Conservation (phyloP, 2,329 filamentous ascomycete species). For the Exophiala aquamarina region DNA sequence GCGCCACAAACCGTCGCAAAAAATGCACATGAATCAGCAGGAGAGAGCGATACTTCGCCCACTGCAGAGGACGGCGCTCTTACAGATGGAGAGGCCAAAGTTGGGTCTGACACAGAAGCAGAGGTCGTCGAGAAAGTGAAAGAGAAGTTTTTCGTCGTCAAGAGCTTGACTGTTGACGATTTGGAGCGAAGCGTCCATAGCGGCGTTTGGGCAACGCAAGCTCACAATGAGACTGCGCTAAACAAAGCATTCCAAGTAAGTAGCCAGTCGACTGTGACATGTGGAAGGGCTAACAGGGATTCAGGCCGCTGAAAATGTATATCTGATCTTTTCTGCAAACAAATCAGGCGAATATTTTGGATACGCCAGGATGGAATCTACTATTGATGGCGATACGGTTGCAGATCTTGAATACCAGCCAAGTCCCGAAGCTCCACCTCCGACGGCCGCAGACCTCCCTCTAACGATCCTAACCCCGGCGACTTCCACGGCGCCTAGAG, state of each 20-base stretch:
- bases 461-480: constrained; percentile 78
- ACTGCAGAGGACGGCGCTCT: constrained; percentile 11
- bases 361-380: constrained; percentile 85
- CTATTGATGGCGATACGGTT: constrained; percentile 74
- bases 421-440: constrained; percentile 54
- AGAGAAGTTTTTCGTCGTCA: constrained; percentile 87
- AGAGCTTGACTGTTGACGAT: constrained; percentile 88
- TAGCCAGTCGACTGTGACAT: constrained; percentile 4
- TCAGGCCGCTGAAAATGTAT: constrained; percentile 78
- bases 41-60: constrained; percentile 1
- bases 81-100: constrained; percentile 15
- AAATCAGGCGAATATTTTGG: constrained; percentile 97
- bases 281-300: constrained; percentile 15
- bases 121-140: constrained; percentile 40
- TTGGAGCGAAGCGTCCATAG: constrained; percentile 84
- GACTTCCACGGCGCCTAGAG: constrained; percentile 74
- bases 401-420: constrained; percentile 66
- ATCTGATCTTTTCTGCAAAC: constrained; percentile 92
- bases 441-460: constrained; percentile 61
- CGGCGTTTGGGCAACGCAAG: constrained; percentile 90
- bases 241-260: constrained; percentile 80
- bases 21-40: constrained; percentile 29
- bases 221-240: constrained; percentile 82
- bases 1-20: constrained; percentile 53
- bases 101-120: constrained; percentile 18